Evolutionary conservation across 2,329 filamentous ascomycete species (phyloP).

Genomic region (Monosporascus sp.): DNA sequence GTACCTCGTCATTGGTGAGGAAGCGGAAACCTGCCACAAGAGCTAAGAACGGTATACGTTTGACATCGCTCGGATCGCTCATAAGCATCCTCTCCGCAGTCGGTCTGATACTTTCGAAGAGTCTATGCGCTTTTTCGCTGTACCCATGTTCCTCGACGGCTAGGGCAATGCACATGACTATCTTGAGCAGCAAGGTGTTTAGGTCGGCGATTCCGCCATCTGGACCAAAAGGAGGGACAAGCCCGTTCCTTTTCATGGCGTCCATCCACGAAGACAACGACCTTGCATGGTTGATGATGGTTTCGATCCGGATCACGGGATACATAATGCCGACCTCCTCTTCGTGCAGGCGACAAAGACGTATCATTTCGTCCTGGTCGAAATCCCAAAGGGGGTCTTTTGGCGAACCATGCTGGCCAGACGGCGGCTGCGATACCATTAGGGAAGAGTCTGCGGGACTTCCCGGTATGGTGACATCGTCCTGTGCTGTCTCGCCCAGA

Average conservation of each 20-base stretch:
- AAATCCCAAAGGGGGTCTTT: constrained; percentile 78
- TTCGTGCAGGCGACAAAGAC: constrained; percentile 74
- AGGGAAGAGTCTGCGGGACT: constrained; percentile 29
- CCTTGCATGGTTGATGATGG: constrained; percentile 65
- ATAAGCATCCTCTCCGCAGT: constrained; percentile 63
- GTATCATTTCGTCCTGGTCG: constrained; percentile 71
- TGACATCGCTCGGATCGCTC: constrained; percentile 44
- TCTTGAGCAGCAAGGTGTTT: constrained; percentile 68
- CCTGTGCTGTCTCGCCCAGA: constrained; percentile 58
- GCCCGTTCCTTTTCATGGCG: constrained; percentile 31
- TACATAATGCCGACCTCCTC: constrained; percentile 94
- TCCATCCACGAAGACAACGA: constrained; percentile 71
- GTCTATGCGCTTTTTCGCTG: constrained; percentile 65
- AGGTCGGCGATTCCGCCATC: constrained; percentile 40
- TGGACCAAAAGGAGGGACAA: constrained; percentile 26
- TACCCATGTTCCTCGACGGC: constrained; percentile 75
- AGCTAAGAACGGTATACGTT: constrained; percentile 45
- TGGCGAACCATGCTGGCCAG: constrained; percentile 19
- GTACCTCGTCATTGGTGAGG: constrained; percentile 76
- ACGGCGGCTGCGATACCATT: constrained; percentile 31
- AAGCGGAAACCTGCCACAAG: constrained; percentile 67
- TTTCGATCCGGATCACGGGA: constrained; percentile 72
- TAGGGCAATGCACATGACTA: constrained; percentile 74
- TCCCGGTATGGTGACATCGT: constrained; percentile 41
- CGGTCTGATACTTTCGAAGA: constrained; percentile 73